phyloP scores from a whole-genome alignment of 352 stramenopile genomes.

The Phytophthora hibernalis region DNA sequence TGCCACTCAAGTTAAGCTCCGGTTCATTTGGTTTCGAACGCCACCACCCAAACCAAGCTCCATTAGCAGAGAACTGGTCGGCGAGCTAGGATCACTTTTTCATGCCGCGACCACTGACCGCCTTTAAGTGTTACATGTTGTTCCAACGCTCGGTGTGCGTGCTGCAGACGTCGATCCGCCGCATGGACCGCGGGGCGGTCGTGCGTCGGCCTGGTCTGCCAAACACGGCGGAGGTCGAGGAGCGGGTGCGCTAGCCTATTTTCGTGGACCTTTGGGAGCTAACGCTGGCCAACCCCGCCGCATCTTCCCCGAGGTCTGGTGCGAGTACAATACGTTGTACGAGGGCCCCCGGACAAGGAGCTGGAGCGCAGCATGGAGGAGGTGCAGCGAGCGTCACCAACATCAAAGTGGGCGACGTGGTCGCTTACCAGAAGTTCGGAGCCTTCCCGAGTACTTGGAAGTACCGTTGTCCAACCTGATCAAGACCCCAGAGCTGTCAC shows the following conservation, averaged over 20 bases:
- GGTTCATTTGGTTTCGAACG: too few species aligned
- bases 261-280: conserved; percentile 87
- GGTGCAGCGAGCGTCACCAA: conserved; percentile 56
- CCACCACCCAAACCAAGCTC: too few species aligned
- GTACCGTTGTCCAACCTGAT: too few species aligned
- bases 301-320: conserved; percentile 70
- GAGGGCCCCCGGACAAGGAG: conserved; percentile 55
- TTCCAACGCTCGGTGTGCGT: conserved; percentile 79
- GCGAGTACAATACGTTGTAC: conserved; percentile 78
- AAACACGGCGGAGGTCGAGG: conserved; percentile 69
- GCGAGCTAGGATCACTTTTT: too few species aligned
- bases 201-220: conserved; percentile 70
- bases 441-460: too few species aligned
- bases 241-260: conserved; percentile 46
- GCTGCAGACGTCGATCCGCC: conserved; percentile 68
- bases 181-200: conserved; percentile 56
- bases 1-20: too few species aligned
- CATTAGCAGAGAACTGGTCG: too few species aligned
- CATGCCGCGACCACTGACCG: conserved; percentile 21
- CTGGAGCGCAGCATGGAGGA: conserved; percentile 72
- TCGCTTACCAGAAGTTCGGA: too few species aligned
- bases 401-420: too few species aligned
- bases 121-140: conserved; percentile 75
- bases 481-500: too few species aligned
- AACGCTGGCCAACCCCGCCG: conserved; percentile 65